These are phyloP conservation scores for Senna tora DNA, from an alignment of 306 rosid species.

Conservation along the genomic window DNA sequence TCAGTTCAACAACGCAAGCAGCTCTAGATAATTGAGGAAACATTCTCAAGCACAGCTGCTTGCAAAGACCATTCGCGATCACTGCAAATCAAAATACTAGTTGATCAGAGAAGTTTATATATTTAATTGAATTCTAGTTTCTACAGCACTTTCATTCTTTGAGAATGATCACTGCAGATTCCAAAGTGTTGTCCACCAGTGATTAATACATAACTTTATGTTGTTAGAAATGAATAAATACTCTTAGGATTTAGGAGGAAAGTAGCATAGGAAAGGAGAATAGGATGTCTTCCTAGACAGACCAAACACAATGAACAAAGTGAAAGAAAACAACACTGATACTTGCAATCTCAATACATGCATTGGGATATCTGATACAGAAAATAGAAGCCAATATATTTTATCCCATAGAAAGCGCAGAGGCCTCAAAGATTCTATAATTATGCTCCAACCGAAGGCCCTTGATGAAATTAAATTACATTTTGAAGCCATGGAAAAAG, in stretches of 20 bases:
- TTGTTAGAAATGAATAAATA: neutral
- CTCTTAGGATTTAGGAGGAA: slow-evolving; percentile 4
- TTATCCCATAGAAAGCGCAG: neutral
- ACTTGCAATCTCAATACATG: neutral
- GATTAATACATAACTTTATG: slow-evolving; percentile 8
- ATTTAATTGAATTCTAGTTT: slow-evolving; percentile 19
- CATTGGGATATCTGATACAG: neutral
- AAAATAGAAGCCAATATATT: neutral
- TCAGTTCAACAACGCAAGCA: slow-evolving; percentile 56
- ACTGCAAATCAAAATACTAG: slow-evolving; percentile 59
- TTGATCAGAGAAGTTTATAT: slow-evolving; percentile 30
- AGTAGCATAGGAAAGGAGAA: neutral
- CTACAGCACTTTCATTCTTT: neutral
- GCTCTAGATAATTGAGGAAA: slow-evolving; percentile 78
- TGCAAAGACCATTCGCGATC: slow-evolving; percentile 64
- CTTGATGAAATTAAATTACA: neutral
- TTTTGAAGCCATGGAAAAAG: neutral
- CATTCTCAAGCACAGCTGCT: slow-evolving; percentile 81
- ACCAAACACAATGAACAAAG: slow-evolving; percentile 12
- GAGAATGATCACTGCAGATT: slow-evolving; percentile 6
- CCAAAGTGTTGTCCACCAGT: neutral
- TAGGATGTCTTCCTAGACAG: neutral
- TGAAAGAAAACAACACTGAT: slow-evolving; percentile 11
- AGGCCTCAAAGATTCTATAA: neutral
- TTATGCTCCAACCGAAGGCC: neutral